Base-by-base conservation (phyloP, 2,329 filamentous ascomycete species). In the Aspergillus carbonarius region DNA sequence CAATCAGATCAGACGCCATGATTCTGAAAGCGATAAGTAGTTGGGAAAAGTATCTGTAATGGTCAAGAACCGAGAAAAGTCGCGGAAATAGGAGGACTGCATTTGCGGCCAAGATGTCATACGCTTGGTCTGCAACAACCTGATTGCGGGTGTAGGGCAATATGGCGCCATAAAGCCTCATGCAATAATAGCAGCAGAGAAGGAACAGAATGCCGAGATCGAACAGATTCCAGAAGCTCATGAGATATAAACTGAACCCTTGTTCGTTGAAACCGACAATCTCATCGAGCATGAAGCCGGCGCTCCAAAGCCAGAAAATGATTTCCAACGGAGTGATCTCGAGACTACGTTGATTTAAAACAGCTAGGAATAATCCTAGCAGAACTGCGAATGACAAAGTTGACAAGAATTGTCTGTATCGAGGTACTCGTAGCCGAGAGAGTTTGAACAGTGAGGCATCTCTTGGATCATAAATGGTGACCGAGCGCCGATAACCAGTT, bases 201-300 rank as follows among this genome's bases (percentile, higher is more conserved):
- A 97, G 80, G 23, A 96, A 78, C 54, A 97, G 78, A 54, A 97
- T 97, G 8, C 93, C 93, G 37, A 97, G 80, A 71, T 97, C 93
- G 74, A 97, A 96, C 37, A 93, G 86, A 74, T 97, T 97, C 93
- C 93, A 97, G 74, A 97, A 95, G 73, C 92, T 96, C 87, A 97
- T 93, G 69, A 97, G 91, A 76, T 97, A 98, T 30, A 98, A 84
- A 37, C 92, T 93, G 73, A 97, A 97, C 2, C 93, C 93, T 76
- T 97, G 92, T 74, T 98, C 93, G 65, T 93, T 96, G 81, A 97
- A 97, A 10, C 93, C 93, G 17, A 97, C 92, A 20, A 98, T 84
- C 76, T 97, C 93, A 69, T 97, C 93, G 32, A 97, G 85, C 92
- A 97, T 96, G 75, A 96, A 97, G 0, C 93, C 93, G 25, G 92